These are phyloP conservation scores for Talaromyces islandicus DNA, from an alignment of 2,329 filamentous ascomycete genomes.

Conservation along the genomic window DNA sequence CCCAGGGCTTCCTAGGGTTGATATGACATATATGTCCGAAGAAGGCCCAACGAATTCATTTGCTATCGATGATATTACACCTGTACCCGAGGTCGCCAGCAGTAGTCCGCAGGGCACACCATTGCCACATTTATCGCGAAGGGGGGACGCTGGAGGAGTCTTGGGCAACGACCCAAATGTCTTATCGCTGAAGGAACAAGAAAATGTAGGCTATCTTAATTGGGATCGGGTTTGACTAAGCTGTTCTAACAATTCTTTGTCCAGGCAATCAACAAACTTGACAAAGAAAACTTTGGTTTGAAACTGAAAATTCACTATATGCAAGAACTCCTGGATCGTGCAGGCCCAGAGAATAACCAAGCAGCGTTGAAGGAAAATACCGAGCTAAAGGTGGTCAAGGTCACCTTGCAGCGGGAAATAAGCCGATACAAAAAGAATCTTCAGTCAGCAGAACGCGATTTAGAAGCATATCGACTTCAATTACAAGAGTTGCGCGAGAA, in stretches of 20 bases:
- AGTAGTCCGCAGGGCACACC: slow-evolving; percentile 83
- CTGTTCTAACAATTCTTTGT: background rate
- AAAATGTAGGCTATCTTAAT: slow-evolving; percentile 57
- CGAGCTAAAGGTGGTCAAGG: slow-evolving; percentile 86
- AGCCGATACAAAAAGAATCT: slow-evolving; percentile 81
- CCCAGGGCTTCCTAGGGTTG: slow-evolving; percentile 66
- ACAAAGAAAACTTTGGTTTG: slow-evolving; percentile 96
- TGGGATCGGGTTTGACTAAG: background rate
- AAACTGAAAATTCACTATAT: slow-evolving; percentile 97
- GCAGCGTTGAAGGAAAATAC: slow-evolving; percentile 89
- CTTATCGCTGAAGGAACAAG: slow-evolving; percentile 86
- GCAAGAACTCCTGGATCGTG: slow-evolving; percentile 81
- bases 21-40: slow-evolving; percentile 63
- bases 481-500: slow-evolving; percentile 77
- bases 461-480: slow-evolving; percentile 77
- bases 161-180: slow-evolving; percentile 77
- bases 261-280: slow-evolving; percentile 79
- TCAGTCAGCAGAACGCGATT: slow-evolving; percentile 72
- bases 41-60: slow-evolving; percentile 54
- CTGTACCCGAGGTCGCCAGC: slow-evolving; percentile 66
- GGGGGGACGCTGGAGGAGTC: slow-evolving; percentile 53
- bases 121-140: slow-evolving; percentile 60
- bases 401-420: slow-evolving; percentile 83
- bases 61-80: slow-evolving; percentile 60
- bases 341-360: slow-evolving; percentile 84